phyloP scores from a whole-genome alignment of 768 basidiomycete genomes.

The Coprinellus aureogranulatus region DNA sequence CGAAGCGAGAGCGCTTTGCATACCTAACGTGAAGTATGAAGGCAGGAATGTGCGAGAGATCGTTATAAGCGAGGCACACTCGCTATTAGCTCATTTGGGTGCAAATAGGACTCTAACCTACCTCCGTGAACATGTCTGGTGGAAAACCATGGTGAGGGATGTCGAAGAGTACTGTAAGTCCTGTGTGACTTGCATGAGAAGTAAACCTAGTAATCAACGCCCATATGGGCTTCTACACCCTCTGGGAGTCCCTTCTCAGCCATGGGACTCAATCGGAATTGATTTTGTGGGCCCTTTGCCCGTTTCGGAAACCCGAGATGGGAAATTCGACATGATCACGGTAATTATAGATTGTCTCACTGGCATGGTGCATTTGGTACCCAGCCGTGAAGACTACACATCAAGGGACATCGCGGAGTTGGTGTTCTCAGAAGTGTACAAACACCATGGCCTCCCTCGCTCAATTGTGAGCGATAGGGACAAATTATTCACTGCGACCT shows the following conservation, averaged over 20 bases:
- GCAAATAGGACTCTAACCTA: too few relatives aligned
- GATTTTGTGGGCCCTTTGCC: constrained; percentile 14
- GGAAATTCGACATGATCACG: constrained; percentile 7
- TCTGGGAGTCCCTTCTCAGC: background rate
- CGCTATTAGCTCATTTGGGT: too few relatives aligned
- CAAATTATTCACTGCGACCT: constrained; percentile 9
- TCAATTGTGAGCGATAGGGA: constrained; percentile 11
- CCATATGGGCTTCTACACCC: constrained; percentile 13
- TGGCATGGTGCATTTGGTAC: constrained; percentile 13
- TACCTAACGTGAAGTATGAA: too few relatives aligned
- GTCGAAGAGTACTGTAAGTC: constrained; percentile 6
- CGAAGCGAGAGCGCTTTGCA: too few relatives aligned
- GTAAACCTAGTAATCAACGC: constrained; percentile 9
- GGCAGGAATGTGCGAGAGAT: too few relatives aligned
- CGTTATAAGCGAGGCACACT: too few relatives aligned
- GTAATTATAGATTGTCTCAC: constrained; percentile 11
- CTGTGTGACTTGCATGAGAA: constrained; percentile 3
- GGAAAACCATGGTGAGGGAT: constrained; percentile 7
- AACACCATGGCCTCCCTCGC: constrained; percentile 10
- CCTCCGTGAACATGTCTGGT: constrained; percentile 11
- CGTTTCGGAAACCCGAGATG: constrained; percentile 5
- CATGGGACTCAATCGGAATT: constrained; percentile 13
- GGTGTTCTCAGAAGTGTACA: constrained; percentile 11
- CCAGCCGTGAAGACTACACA: constrained; percentile 2
- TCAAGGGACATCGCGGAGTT: constrained; percentile 10